phyloP scores from a whole-genome alignment of 495 filamentous ascomycete genomes.

The Viridothelium virens region DNA sequence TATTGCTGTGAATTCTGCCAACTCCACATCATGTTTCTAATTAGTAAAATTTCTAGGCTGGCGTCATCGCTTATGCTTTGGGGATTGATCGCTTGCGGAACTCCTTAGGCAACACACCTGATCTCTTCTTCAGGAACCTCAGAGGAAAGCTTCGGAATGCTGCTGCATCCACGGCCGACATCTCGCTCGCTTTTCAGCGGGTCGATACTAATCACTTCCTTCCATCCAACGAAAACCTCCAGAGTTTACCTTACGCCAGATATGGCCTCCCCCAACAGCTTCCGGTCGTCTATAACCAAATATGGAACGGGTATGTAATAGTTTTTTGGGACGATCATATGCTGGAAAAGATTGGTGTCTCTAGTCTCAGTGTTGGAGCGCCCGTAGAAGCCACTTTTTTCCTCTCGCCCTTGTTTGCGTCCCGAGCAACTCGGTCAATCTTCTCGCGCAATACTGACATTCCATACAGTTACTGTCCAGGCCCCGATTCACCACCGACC shows the following conservation, averaged over 20 bases:
- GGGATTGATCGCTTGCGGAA: background rate
- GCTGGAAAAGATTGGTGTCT: background rate
- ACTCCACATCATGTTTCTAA: background rate
- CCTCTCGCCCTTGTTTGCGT: no score
- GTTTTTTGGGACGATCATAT: background rate
- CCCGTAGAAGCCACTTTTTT: no score
- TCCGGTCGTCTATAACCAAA: background rate
- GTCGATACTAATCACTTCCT: background rate
- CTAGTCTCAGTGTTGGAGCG: no score
- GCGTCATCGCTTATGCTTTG: background rate
- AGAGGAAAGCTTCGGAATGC: background rate
- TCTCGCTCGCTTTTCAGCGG: background rate
- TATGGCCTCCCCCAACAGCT: background rate
- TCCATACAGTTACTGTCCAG: no score
- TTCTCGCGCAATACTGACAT: no score
- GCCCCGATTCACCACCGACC: no score
- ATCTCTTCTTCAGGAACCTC: background rate
- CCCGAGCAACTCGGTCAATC: no score
- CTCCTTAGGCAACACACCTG: background rate
- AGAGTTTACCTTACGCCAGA: background rate
- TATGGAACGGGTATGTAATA: background rate
- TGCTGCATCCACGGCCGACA: no score
- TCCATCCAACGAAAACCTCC: background rate
- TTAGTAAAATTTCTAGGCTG: background rate
- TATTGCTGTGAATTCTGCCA: background rate